Evolutionary conservation across 106 monocot genomes (phyloP), one percentile per base, ranked within the genome.

Genomic region (Triglochin maritima): DNA sequence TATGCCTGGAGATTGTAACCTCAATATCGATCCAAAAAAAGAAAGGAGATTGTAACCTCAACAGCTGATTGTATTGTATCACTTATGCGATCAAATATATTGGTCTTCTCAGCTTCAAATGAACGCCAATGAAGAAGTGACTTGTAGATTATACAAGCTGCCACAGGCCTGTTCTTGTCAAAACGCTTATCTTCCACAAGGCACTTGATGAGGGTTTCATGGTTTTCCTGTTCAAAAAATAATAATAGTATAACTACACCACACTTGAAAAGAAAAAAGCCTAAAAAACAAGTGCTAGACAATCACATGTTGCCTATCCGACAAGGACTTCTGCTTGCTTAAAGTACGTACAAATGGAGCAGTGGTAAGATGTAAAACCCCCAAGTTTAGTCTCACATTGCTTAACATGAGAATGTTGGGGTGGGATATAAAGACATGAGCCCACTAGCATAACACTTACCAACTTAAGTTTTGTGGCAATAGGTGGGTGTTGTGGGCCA

Each of bases 61-160:
- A 98, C 65, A 11, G 84, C 83, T 78, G 88, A 83, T 68, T 77
- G 83, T 65, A 98, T 91, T 57, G 88, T 84, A 53, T 91, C 81
- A 64, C 91, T 98, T 29, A 98, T 91, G 5, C 88, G 87, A 66
- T 98, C 91, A 66, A 98, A 98, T 76, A 98, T 88, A 60, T 78
- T 91, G 60, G 96, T 98, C 77, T 82, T 98, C 64, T 91, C 96
- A 64, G 91, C 88, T 81, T 98, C 88, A 79, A 98, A 98, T 50
- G 91, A 91, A 65, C 80, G 83, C 96, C 96, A 98, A 46, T 98
- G 88, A 44, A 88, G 71, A 78, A 98, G 68, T 50, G 91, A 87
- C 53, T 91, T 91, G 70, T 91, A 98, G 6, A 91, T 82, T 68
- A 88, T 84, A 62, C 76, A 91, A 68, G 91, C 96, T 65, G 86